Conservation (phyloP, 1,284 basidiomycete species). For the Cystobasidium slooffiae region DNA sequence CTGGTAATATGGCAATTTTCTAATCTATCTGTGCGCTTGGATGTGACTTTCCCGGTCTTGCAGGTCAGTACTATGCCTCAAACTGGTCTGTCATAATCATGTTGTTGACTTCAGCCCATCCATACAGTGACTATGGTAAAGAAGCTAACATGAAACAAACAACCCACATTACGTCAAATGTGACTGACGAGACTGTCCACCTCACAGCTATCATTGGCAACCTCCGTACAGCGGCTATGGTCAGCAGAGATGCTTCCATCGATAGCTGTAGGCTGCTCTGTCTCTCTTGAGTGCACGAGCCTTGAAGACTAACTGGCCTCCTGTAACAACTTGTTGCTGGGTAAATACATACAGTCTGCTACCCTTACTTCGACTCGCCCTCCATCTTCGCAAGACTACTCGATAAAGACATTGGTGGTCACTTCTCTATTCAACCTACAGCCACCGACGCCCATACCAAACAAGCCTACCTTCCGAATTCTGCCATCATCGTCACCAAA, state of each 20-base stretch:
- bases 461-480: constrained; percentile 49
- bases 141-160: too few species aligned
- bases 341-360: constrained; percentile 72
- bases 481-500: constrained; percentile 53
- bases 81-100: too few species aligned
- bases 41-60: too few species aligned
- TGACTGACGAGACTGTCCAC: too few species aligned
- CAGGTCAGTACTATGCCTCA: too few species aligned
- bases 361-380: constrained; percentile 84
- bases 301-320: background rate
- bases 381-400: constrained; percentile 80
- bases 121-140: constrained; percentile 35
- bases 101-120: too few species aligned
- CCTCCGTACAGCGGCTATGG: constrained; percentile 58
- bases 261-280: constrained; percentile 48
- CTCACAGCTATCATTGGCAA: constrained; percentile 44
- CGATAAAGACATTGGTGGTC: constrained; percentile 86
- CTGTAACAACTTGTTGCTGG: background rate
- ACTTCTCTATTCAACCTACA: constrained; percentile 70
- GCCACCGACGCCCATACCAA: constrained; percentile 46
- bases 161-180: too few species aligned
- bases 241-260: constrained; percentile 59
- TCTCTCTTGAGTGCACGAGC: background rate
- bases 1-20: too few species aligned
- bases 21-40: too few species aligned